Evolutionary conservation across 2,329 filamentous ascomycete species (phyloP), one percentile per base, ranked within the genome.

Genomic region (Chrysoporthe austroafricana): DNA sequence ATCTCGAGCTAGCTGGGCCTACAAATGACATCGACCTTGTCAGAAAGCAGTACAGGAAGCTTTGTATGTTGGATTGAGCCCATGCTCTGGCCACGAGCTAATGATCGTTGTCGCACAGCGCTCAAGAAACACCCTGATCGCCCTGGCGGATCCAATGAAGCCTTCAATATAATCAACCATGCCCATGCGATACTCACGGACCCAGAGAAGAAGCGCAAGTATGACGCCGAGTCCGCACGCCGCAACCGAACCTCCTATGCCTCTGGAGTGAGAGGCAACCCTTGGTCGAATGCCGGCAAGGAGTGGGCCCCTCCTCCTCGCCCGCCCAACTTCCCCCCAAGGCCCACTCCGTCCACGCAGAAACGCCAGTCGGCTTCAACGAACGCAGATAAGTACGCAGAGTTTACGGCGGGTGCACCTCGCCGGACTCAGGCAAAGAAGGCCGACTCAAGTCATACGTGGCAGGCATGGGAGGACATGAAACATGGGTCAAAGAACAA

Each of bases 91-190:
- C 36, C 64, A 70, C 61, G 26, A 52, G 48, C 66, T 70, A 42
- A 70, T 50, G 39, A 7, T n/a, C n/a, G 14, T 32, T 26, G 34
- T 26, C 21, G 21, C 57, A 16, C 67, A 93, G 93, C 93, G 60
- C 83, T 96, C 59, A 91, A 92, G 77, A 96, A 91, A 74, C 94
- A 97, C 75, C 94, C 94, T 8, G 94, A 97, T 77, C 90, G 94
- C 69, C 92, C 91, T 13, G 94, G 94, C 63, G 88, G 87, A 74
- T 93, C 97, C 79, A 80, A 87, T 67, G 92, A 95, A 75, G 91
- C 91, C 75, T 97, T 97, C 75, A 92, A 96, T 77, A 87, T 90
- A 62, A 96, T 97, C 61, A 92, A 96, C 78, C 88, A 91, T 4
- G 94, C 94, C 32, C 90, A 96, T 75, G 94, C 97, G 76, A 84